Evolutionary conservation across 768 basidiomycete genomes (phyloP), one percentile per base, ranked within the genome.

Genomic region (Leccinum longicurvipes): DNA sequence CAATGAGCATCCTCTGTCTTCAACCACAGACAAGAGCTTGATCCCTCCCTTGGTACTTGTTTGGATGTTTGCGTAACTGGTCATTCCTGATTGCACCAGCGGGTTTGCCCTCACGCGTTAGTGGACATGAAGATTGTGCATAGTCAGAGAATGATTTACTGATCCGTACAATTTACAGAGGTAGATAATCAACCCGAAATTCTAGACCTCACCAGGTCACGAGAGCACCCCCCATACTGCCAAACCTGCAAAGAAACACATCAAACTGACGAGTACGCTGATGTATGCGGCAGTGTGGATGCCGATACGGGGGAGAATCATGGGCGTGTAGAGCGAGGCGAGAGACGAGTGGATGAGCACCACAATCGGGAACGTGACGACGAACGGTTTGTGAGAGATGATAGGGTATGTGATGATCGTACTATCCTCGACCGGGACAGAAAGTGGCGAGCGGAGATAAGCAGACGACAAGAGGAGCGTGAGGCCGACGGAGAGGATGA

Each of bases 221-320:
- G 80, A 78, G 50, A 92, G 69, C 6, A 76, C 89, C 27, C 81
- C 83, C 91, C 91, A 93, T 9, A 82, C 70, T 0, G 82, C 87
- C 50, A 93, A 71, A 3, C 88, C 90, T 4, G 82, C 79, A 66
- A 92, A 91, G 61, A 92, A 82, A 36, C 77, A 75, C 25, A 86
- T 85, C 12, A 93, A 71, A 0, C 84, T 83, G 4, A 87, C 77
- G 28, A 93, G 68, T 45, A 84, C 74, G 21, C 81, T 83, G 10
- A 85, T 75, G 69, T 91, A 93, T 24, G 87, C 89, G 29, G 85
- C 86, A 0, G 82, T 83, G 50, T 89, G 91, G 27, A 91, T 79
- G 7, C 91, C 91, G 25, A 92, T 79, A 39, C 80, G 78, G 0
- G 89, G 87, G 12, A 93, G 76, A 27, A 90, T 72, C 50, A 77